Evolutionary conservation across 2,329 filamentous ascomycete species (phyloP).

Genomic region (Pseudopithomyces chartarum): DNA sequence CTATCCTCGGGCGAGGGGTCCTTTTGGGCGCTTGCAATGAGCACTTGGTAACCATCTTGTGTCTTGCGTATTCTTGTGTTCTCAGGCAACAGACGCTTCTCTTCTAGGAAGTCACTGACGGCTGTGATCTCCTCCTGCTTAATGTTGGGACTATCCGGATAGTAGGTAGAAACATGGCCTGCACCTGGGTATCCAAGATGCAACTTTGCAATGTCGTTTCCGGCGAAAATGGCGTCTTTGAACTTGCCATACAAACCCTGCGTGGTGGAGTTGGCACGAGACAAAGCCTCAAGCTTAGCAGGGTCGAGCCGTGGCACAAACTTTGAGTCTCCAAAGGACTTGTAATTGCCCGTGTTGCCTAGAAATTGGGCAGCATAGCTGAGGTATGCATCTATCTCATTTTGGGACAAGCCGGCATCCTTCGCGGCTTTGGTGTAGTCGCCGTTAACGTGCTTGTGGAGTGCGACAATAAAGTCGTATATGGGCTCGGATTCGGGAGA

Average conservation of each 20-base stretch:
- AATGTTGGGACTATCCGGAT: slow-evolving; percentile 55
- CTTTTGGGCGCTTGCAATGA: slow-evolving; percentile 54
- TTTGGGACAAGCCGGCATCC: slow-evolving; percentile 47
- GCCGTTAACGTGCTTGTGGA: slow-evolving; percentile 55
- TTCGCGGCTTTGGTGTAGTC: slow-evolving; percentile 54
- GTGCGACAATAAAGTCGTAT: slow-evolving; percentile 59
- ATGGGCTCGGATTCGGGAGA: slow-evolving; percentile 58
- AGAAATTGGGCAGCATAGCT: slow-evolving; percentile 53
- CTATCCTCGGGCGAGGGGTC: slow-evolving; percentile 46
- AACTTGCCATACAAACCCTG: slow-evolving; percentile 49
- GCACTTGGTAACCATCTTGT: slow-evolving; percentile 50
- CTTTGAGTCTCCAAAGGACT: slow-evolving; percentile 57
- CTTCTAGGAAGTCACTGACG: slow-evolving; percentile 53
- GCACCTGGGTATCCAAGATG: slow-evolving; percentile 56
- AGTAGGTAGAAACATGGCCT: slow-evolving; percentile 57
- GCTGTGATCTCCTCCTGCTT: slow-evolving; percentile 54
- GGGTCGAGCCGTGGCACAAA: slow-evolving; percentile 55
- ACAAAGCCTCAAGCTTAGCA: slow-evolving; percentile 51
- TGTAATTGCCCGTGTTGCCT: slow-evolving; percentile 61
- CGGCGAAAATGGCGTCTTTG: slow-evolving; percentile 53
- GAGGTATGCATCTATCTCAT: slow-evolving; percentile 45
- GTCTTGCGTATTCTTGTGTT: slow-evolving; percentile 57
- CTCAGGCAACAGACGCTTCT: slow-evolving; percentile 53
- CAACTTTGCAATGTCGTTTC: slow-evolving; percentile 47
- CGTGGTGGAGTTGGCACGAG: slow-evolving; percentile 46